phyloP scores from a whole-genome alignment of 2,329 filamentous ascomycete species.

The Alternaria conjuncta region DNA sequence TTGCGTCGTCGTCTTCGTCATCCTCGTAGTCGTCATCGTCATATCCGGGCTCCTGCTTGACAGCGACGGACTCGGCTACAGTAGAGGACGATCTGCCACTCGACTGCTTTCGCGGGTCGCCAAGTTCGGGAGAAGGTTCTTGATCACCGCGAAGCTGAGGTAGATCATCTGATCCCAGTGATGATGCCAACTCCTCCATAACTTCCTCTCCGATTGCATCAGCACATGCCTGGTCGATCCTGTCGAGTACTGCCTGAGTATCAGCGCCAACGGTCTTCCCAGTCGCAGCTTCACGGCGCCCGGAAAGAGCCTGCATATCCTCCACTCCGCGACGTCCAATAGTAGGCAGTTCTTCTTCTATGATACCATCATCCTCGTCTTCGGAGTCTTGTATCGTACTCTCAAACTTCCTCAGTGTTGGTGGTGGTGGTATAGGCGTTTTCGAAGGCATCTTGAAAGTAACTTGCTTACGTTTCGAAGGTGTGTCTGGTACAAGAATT shows the following conservation, averaged over 20 bases:
- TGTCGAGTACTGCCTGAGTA: conserved; percentile 34
- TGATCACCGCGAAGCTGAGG: background rate
- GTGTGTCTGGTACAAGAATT: conserved; percentile 23
- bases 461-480: conserved; percentile 41
- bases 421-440: conserved; percentile 17
- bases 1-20: background rate
- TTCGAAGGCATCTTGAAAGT: conserved; percentile 27
- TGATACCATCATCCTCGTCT: conserved; percentile 36
- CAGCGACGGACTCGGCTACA: background rate
- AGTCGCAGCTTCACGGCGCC: background rate
- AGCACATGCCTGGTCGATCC: conserved; percentile 36
- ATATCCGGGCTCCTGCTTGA: conserved; percentile 5
- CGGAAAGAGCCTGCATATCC: conserved; percentile 7
- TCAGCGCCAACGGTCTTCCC: conserved; percentile 25
- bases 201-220: conserved; percentile 10
- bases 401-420: conserved; percentile 31
- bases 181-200: background rate
- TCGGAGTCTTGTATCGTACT: conserved; percentile 44
- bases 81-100: background rate
- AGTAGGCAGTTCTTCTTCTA: conserved; percentile 22
- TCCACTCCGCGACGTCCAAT: background rate
- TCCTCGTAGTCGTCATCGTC: conserved; percentile 4
- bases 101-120: conserved; percentile 10
- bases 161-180: conserved; percentile 13
- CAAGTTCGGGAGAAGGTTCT: conserved; percentile 28